Percentiles rank a stretch among this genome's conserved stretches.
These are phyloP conservation scores for Suhomyces terraborum DNA, from an alignment of 1,139 yeast species.

Conservation along the genomic window DNA sequence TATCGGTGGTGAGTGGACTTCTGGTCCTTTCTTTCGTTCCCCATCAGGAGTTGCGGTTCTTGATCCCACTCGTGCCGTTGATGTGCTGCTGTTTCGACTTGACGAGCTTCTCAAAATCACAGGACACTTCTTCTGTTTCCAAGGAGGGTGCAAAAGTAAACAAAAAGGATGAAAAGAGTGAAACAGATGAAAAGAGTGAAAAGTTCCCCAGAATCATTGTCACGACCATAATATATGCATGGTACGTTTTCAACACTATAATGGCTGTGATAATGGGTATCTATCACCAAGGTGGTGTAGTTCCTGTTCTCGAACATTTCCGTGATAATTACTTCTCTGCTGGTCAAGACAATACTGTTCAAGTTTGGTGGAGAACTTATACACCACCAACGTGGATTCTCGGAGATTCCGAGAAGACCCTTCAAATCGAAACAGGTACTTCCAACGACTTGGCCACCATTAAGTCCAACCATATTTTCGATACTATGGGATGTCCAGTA, in stretches of 20 bases:
- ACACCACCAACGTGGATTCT: slow-evolving; percentile 90
- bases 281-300: slow-evolving; percentile 87
- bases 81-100: slow-evolving; percentile 63
- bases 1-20: slow-evolving; percentile 65
- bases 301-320: slow-evolving; percentile 58
- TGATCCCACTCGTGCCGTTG: slow-evolving; percentile 76
- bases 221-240: slow-evolving; percentile 36
- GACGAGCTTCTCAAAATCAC: slow-evolving; percentile 18
- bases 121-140: no score
- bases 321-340: slow-evolving; percentile 20
- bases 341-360: slow-evolving; percentile 28
- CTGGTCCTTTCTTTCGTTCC: slow-evolving; percentile 67
- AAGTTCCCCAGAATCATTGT: slow-evolving; percentile 13
- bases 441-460: slow-evolving; percentile 18
- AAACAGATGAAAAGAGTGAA: background rate
- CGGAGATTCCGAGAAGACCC: slow-evolving; percentile 35
- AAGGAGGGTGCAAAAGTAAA: no score
- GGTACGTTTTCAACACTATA: slow-evolving; percentile 66
- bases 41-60: slow-evolving; percentile 89
- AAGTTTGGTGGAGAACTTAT: slow-evolving; percentile 93
- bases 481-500: slow-evolving; percentile 58
- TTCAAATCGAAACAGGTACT: slow-evolving; percentile 24
- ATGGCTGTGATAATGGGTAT: slow-evolving; percentile 73
- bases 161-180: background rate
- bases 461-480: slow-evolving; percentile 36